Evolutionary conservation across 2,329 filamentous ascomycete species (phyloP).

Genomic region (Talaromyces piceae): DNA sequence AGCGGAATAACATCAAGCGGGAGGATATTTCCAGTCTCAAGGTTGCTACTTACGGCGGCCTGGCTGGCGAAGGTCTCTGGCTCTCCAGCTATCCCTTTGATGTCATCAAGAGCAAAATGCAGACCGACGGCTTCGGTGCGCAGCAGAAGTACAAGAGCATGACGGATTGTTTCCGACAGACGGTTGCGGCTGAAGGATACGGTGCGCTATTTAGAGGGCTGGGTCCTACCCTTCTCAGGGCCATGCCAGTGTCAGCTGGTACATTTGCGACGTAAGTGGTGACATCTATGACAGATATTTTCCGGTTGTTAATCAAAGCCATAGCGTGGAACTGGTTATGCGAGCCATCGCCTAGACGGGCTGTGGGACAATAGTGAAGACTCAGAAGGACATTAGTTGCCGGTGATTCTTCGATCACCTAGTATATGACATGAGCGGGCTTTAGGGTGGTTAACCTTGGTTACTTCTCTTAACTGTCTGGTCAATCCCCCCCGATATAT

Average conservation of each 20-base stretch:
- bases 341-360: slow-evolving; percentile 33
- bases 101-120: slow-evolving; percentile 99
- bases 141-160: slow-evolving; percentile 69
- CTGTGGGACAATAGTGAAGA: background rate
- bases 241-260: slow-evolving; percentile 96
- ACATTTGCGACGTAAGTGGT: slow-evolving; percentile 71
- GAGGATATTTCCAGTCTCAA: slow-evolving; percentile 75
- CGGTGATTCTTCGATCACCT: background rate
- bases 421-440: background rate
- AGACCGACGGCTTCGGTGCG: slow-evolving; percentile 82
- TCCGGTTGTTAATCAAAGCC: slow-evolving; percentile 11
- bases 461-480: background rate
- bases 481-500: background rate
- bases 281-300: slow-evolving; percentile 7
- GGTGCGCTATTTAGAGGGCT: slow-evolving; percentile 93
- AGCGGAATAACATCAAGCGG: slow-evolving; percentile 66
- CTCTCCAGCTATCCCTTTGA: slow-evolving; percentile 90
- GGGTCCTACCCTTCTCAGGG: slow-evolving; percentile 79
- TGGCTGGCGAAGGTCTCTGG: slow-evolving; percentile 93
- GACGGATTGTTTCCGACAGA: slow-evolving; percentile 83
- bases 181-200: slow-evolving; percentile 66
- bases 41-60: slow-evolving; percentile 82
- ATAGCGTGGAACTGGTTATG: slow-evolving; percentile 42
- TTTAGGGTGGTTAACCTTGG: background rate
- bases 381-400: background rate